A percentile compares a stretch with the other conserved stretches of the same genome.
Conservation (phyloP, 1,284 basidiomycete genomes). For the Pseudozyma hubeiensis region DNA sequence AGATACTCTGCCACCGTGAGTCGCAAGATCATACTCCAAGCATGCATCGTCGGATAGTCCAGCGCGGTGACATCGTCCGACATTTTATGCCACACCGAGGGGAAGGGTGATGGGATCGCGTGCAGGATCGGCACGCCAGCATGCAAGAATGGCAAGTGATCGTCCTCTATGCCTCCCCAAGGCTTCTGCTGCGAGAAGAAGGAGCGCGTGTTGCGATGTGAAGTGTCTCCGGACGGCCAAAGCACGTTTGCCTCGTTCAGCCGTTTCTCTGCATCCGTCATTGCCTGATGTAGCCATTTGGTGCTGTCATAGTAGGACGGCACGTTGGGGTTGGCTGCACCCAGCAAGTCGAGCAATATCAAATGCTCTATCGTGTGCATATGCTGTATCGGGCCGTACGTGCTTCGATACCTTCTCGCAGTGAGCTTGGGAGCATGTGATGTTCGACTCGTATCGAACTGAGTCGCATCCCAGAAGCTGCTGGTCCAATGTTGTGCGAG, state of each 20-base stretch:
- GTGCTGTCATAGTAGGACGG: slow-evolving; percentile 60
- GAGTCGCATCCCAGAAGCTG: slow-evolving; percentile 33
- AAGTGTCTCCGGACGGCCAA: slow-evolving; percentile 36
- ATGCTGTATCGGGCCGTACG: slow-evolving; percentile 42
- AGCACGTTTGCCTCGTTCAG: slow-evolving; percentile 33
- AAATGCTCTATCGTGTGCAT: slow-evolving; percentile 66
- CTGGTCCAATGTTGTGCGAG: slow-evolving; percentile 49
- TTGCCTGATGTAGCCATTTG: slow-evolving; percentile 52
- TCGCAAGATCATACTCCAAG: slow-evolving; percentile 84
- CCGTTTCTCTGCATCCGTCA: slow-evolving; percentile 49
- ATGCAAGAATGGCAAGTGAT: slow-evolving; percentile 90
- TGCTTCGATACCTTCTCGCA: slow-evolving; percentile 22
- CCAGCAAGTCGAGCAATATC: slow-evolving; percentile 65
- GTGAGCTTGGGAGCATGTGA: slow-evolving; percentile 16
- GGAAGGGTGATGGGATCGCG: slow-evolving; percentile 90
- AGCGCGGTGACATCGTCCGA: slow-evolving; percentile 90
- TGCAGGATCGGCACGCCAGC: slow-evolving; percentile 90
- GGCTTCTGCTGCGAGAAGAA: slow-evolving; percentile 32
- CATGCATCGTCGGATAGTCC: slow-evolving; percentile 84
- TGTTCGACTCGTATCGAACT: slow-evolving; percentile 9
- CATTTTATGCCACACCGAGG: slow-evolving; percentile 88
- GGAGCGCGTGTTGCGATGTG: slow-evolving; percentile 2
- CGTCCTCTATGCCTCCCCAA: slow-evolving; percentile 85
- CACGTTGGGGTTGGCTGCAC: slow-evolving; percentile 50
- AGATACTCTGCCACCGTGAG: slow-evolving; percentile 92